These are phyloP conservation scores for Salvia miltiorrhiza DNA, from an alignment of 257 asterid species.

Conservation along the genomic window DNA sequence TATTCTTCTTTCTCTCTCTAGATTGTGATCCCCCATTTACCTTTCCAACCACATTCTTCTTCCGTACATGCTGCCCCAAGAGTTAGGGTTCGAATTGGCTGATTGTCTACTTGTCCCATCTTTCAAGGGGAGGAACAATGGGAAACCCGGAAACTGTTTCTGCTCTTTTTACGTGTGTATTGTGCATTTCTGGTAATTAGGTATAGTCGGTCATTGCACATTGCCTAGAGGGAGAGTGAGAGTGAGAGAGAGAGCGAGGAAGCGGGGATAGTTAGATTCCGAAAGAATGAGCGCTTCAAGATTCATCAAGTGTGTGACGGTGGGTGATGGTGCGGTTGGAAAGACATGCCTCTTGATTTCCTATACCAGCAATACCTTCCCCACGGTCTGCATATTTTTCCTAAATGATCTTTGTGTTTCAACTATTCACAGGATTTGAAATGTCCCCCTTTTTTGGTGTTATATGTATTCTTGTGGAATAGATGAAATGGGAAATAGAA, in stretches of 20 bases:
- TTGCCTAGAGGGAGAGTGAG: slow-evolving; percentile 17
- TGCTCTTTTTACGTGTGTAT: not conserved
- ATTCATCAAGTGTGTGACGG: slow-evolving; percentile 70
- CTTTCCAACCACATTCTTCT: slow-evolving; percentile 24
- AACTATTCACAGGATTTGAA: not conserved
- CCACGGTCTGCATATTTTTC: slow-evolving; percentile 54
- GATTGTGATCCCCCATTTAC: slow-evolving; percentile 24
- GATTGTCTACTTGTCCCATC: slow-evolving; percentile 13
- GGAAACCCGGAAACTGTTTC: slow-evolving; percentile 16
- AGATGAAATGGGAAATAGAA: not conserved
- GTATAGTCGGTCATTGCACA: slow-evolving; percentile 20
- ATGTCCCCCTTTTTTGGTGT: not conserved
- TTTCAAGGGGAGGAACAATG: slow-evolving; percentile 24
- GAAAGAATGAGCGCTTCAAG: slow-evolving; percentile 63
- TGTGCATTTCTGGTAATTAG: slow-evolving; percentile 21
- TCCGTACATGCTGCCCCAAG: slow-evolving; percentile 14
- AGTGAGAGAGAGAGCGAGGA: not conserved
- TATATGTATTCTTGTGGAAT: not conserved
- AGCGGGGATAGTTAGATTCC: slow-evolving; percentile 16
- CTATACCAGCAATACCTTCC: slow-evolving; percentile 82
- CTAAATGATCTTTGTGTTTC: not conserved
- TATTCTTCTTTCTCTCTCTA: slow-evolving; percentile 26
- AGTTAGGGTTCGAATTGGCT: slow-evolving; percentile 28
- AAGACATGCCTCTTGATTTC: slow-evolving; percentile 68
- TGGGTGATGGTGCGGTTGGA: slow-evolving; percentile 72